Conservation (phyloP, 495 filamentous ascomycete species). For the Trichoderma parareesei region DNA sequence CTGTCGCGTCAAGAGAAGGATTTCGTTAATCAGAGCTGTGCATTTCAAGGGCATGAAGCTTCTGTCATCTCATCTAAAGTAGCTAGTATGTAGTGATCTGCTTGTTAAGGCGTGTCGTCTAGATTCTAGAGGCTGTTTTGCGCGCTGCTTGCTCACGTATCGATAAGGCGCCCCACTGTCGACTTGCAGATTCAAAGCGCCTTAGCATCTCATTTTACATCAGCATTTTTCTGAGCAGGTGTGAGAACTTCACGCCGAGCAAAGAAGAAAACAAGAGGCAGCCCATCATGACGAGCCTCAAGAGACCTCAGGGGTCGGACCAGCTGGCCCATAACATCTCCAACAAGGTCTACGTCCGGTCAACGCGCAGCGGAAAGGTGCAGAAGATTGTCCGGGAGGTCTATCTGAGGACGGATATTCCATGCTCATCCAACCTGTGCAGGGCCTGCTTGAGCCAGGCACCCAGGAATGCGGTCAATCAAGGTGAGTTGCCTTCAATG, state of each 20-base stretch:
- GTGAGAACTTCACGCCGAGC: conserved; percentile 12
- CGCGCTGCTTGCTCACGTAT: background rate
- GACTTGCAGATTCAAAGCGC: background rate
- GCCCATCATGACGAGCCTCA: conserved; percentile 76
- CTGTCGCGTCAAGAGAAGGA: too few species aligned
- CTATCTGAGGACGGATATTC: conserved; percentile 92
- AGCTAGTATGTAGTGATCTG: too few species aligned
- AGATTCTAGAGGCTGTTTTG: background rate
- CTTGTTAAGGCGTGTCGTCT: too few species aligned
- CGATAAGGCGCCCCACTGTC: conserved; percentile 8
- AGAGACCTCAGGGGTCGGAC: conserved; percentile 62
- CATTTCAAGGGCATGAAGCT: too few species aligned
- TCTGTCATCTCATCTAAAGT: too few species aligned
- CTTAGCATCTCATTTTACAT: background rate
- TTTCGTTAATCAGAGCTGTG: too few species aligned
- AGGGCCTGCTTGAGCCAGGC: conserved; percentile 58
- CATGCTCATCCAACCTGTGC: conserved; percentile 91
- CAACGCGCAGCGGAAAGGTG: conserved; percentile 89
- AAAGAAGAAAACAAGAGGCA: conserved; percentile 13
- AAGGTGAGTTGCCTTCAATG: conserved; percentile 41
- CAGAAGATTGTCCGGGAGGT: conserved; percentile 97
- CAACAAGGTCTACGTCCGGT: conserved; percentile 89
- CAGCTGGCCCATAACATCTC: conserved; percentile 67
- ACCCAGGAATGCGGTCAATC: conserved; percentile 69
- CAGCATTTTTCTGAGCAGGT: conserved; percentile 11